Evolutionary conservation across 1,284 basidiomycete genomes (phyloP).

Genomic region (Ceratobasidium sp.): DNA sequence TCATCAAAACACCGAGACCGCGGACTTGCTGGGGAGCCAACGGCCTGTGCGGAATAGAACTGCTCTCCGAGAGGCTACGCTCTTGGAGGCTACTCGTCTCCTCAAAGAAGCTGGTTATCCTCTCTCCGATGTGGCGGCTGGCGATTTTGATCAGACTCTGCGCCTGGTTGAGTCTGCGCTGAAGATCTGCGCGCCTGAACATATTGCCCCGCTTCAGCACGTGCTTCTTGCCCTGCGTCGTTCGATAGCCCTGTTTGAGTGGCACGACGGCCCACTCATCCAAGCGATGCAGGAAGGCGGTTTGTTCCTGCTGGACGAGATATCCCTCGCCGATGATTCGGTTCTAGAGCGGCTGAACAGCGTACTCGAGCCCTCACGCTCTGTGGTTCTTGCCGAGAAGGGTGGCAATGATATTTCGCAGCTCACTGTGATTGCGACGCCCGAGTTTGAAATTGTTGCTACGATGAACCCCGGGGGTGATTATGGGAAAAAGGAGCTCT

Average conservation of each 20-base stretch:
- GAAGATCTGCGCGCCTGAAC: slow-evolving; percentile 23
- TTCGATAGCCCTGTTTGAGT: slow-evolving; percentile 87
- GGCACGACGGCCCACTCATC: slow-evolving; percentile 95
- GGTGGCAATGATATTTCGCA: slow-evolving; percentile 80
- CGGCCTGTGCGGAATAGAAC: slow-evolving; percentile 89
- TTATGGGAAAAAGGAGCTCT: slow-evolving; percentile 99
- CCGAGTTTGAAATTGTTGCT: slow-evolving; percentile 88
- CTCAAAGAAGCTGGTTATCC: slow-evolving; percentile 44
- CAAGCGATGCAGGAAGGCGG: slow-evolving; percentile 90
- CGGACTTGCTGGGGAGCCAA: slow-evolving; percentile 94
- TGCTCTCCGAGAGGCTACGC: slow-evolving; percentile 54
- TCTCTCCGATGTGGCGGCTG: slow-evolving; percentile 1
- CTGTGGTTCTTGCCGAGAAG: slow-evolving; percentile 92
- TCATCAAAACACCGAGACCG: slow-evolving; percentile 99
- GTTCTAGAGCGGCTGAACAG: slow-evolving; percentile 98
- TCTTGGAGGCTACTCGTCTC: slow-evolving; percentile 50
- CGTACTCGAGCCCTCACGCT: slow-evolving; percentile 90
- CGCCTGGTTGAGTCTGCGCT: slow-evolving; percentile 43
- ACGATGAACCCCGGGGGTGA: slow-evolving; percentile 99
- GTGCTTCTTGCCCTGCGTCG: slow-evolving; percentile 58
- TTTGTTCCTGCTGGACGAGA: slow-evolving; percentile 94
- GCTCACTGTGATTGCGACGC: slow-evolving; percentile 71
- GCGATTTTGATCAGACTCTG: slow-evolving; percentile 46
- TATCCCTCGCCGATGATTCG: slow-evolving; percentile 97
- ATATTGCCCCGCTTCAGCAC: slow-evolving; percentile 46